These are phyloP conservation scores for Galeopsis tetrahit DNA, from an alignment of 257 asterid species.

Conservation along the genomic window DNA sequence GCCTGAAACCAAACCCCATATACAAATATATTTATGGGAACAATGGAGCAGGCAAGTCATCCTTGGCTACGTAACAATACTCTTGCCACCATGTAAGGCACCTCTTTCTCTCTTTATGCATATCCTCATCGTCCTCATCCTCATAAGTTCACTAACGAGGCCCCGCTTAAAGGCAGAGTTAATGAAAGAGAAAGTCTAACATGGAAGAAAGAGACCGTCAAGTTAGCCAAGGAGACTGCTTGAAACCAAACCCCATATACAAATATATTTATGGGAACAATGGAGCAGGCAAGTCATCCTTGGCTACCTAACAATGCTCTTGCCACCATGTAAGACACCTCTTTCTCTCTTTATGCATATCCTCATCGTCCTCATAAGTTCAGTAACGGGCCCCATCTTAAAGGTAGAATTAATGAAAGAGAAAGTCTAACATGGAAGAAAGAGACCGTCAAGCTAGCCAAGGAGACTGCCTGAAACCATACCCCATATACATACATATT, in stretches of 20 bases:
- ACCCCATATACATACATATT: neutral
- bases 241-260: constrained; percentile 33
- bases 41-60: too few species aligned
- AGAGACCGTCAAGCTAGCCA: constrained; percentile 47
- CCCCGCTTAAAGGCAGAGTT: too few species aligned
- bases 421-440: constrained; percentile 43
- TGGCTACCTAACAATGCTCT: too few species aligned
- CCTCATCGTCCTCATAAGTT: too few species aligned
- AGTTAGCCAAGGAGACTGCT: constrained; percentile 61
- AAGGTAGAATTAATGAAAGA: constrained; percentile 24
- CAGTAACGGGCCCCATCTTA: too few species aligned
- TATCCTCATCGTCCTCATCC: neutral
- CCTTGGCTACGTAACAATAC: too few species aligned
- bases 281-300: too few species aligned
- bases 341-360: too few species aligned
- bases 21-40: neutral
- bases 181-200: constrained; percentile 33
- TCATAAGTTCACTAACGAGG: too few species aligned
- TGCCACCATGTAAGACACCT: too few species aligned
- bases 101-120: too few species aligned
- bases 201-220: constrained; percentile 44
- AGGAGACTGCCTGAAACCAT: constrained; percentile 55
- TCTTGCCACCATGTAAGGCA: constrained; percentile 3
- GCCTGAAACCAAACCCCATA: constrained; percentile 44
- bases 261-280: too few species aligned